A percentile compares a stretch with the other conserved stretches of the same genome.
Conservation (phyloP, 495 filamentous ascomycete species). For the Daldinia grandis region DNA sequence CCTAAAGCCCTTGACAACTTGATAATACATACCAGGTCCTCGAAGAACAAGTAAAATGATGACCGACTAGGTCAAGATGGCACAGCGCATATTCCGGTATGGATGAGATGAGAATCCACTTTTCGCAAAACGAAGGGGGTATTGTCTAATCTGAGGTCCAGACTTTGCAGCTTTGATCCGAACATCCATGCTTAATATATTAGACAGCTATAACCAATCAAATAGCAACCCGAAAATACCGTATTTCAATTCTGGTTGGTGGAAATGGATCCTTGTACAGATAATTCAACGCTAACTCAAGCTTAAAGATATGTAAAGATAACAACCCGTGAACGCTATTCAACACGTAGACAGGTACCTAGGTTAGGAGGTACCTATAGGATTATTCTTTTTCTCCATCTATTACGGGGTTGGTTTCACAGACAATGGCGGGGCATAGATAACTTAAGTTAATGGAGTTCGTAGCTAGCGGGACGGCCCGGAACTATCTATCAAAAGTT, state of each 20-base stretch:
- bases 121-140: slow-evolving; percentile 1
- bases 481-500: neutral
- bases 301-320: neutral
- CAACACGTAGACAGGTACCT: too few relatives aligned
- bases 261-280: neutral
- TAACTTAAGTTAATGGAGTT: neutral
- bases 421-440: neutral
- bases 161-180: neutral
- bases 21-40: too few relatives aligned
- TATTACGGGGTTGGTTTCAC: neutral
- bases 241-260: neutral
- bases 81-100: neutral
- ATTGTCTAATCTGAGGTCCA: neutral
- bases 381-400: neutral
- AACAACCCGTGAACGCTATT: too few relatives aligned
- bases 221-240: neutral
- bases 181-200: neutral
- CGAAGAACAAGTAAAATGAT: neutral
- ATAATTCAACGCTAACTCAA: neutral
- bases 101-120: neutral
- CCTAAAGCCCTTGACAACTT: neutral
- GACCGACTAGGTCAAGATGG: neutral
- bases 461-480: neutral
- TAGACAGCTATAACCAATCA: neutral
- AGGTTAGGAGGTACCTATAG: too few relatives aligned